phyloP scores from a whole-genome alignment of 148 eudicot species.

The Rheum nobile region DNA sequence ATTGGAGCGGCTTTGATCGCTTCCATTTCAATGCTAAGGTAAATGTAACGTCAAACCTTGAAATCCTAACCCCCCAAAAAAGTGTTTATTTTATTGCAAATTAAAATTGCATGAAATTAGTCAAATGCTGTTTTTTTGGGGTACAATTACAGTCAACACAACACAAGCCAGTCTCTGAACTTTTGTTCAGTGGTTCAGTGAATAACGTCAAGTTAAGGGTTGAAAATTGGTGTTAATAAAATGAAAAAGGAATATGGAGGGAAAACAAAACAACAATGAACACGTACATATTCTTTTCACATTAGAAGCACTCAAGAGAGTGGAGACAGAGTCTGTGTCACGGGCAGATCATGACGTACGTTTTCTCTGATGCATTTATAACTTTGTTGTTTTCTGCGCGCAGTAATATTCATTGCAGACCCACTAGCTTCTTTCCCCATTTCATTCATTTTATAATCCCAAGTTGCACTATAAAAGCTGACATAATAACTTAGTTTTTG shows the following conservation, averaged over 20 bases:
- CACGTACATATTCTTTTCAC: neutral
- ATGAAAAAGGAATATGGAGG: neutral
- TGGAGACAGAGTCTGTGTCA: too few relatives aligned
- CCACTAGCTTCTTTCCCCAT: neutral
- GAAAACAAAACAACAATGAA: neutral
- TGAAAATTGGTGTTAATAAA: neutral
- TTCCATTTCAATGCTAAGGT: conserved; percentile 82
- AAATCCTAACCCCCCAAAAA: too few relatives aligned
- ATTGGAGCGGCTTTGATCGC: conserved; percentile 84
- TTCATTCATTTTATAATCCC: too few relatives aligned
- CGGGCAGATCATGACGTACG: neutral
- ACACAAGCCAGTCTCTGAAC: too few relatives aligned
- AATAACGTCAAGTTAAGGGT: neutral
- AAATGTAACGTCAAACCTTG: neutral
- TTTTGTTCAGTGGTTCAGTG: too few relatives aligned
- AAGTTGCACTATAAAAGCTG: too few relatives aligned
- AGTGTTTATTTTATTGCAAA: too few relatives aligned
- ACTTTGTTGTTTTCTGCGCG: neutral
- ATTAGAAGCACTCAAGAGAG: neutral
- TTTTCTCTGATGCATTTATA: neutral
- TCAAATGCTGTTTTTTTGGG: neutral
- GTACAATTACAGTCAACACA: neutral
- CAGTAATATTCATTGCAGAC: neutral
- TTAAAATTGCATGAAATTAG: too few relatives aligned
- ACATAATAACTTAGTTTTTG: too few relatives aligned